phyloP scores from a whole-genome alignment of 106 monocot species.

The Acanthochlamys bracteata region DNA sequence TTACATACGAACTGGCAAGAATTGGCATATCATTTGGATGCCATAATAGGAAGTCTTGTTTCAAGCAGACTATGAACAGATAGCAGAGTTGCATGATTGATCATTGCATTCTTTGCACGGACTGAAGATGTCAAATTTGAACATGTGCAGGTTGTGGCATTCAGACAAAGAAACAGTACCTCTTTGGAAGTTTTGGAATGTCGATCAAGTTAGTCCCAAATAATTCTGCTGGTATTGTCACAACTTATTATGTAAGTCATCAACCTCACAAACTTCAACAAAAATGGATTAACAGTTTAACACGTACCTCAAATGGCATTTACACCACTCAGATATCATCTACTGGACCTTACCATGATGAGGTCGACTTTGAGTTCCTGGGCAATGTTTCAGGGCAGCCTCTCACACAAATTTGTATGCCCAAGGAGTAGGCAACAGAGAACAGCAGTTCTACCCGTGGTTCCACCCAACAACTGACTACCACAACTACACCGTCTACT shows the following conservation, averaged over 20 bases:
- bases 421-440: conserved; percentile 45
- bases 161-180: conserved; percentile 25
- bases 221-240: conserved; percentile 61
- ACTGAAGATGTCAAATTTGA: too few species aligned
- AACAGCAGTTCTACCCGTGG: conserved; percentile 72
- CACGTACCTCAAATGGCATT: too few species aligned
- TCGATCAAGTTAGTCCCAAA: conserved; percentile 42
- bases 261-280: background rate
- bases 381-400: conserved; percentile 64
- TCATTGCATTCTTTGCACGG: too few species aligned
- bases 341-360: conserved; percentile 42
- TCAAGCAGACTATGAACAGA: too few species aligned
- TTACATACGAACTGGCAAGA: too few species aligned
- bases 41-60: too few species aligned
- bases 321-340: conserved; percentile 14
- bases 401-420: conserved; percentile 61
- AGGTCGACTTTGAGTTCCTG: conserved; percentile 77
- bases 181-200: conserved; percentile 38
- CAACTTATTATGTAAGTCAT: conserved; percentile 50
- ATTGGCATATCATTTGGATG: too few species aligned
- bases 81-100: too few species aligned
- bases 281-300: too few species aligned
- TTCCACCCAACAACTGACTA: conserved; percentile 63
- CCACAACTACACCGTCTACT: conserved; percentile 80
- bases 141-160: conserved; percentile 23